Evolutionary conservation across 345 rosid genomes (phyloP).

Genomic region (Lumnitzera littorea): DNA sequence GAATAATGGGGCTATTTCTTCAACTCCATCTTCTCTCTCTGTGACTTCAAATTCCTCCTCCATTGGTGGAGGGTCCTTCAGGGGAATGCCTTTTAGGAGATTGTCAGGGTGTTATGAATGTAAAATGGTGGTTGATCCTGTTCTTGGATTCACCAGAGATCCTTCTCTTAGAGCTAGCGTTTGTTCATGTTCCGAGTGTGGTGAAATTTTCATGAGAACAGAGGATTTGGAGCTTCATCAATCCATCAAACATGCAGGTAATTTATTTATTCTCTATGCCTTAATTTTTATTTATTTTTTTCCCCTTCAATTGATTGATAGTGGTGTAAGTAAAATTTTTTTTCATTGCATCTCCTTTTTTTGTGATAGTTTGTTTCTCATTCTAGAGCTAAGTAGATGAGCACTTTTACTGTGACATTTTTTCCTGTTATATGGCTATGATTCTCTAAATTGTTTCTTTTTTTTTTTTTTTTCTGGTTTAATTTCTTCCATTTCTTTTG

Average conservation of each 20-base stretch:
- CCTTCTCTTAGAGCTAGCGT: slow-evolving; percentile 48
- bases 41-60: slow-evolving; percentile 30
- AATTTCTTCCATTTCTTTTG: too few relatives aligned
- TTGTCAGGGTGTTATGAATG: slow-evolving; percentile 78
- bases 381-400: too few relatives aligned
- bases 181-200: slow-evolving; percentile 60
- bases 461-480: too few relatives aligned
- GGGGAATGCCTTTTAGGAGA: slow-evolving; percentile 63
- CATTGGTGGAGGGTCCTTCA: slow-evolving; percentile 22
- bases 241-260: slow-evolving; percentile 70
- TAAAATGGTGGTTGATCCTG: slow-evolving; percentile 73
- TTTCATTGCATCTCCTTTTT: too few relatives aligned
- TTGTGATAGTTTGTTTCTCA: too few relatives aligned
- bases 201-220: slow-evolving; percentile 58
- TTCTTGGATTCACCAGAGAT: slow-evolving; percentile 45
- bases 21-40: slow-evolving; percentile 34
- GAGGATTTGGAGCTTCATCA: slow-evolving; percentile 70
- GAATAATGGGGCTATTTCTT: slow-evolving; percentile 25
- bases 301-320: not conserved
- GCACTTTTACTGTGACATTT: too few relatives aligned
- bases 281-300: not conserved
- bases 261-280: not conserved
- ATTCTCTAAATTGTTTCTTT: too few relatives aligned
- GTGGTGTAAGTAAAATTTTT: too few relatives aligned
- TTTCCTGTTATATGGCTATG: too few relatives aligned